Evolutionary conservation across 148 eudicot species (phyloP).

Genomic region (Chenopodium quinoa): DNA sequence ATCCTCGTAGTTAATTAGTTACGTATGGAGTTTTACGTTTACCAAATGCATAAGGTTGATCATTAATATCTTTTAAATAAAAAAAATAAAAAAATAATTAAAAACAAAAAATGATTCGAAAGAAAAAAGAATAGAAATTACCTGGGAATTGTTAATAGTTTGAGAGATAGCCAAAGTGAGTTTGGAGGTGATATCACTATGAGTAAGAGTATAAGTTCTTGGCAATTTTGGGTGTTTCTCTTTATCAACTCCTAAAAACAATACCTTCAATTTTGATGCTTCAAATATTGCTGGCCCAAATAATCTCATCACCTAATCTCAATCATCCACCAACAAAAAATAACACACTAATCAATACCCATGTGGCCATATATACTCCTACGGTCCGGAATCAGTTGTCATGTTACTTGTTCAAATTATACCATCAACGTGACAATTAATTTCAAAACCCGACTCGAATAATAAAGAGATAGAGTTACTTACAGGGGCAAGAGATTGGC

Average conservation of each 20-base stretch:
- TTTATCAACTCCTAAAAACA: constrained; percentile 71
- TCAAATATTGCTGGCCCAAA: constrained; percentile 96
- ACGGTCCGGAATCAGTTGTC: not conserved
- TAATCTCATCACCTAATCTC: constrained; percentile 71
- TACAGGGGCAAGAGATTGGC: constrained; percentile 48
- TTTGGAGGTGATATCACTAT: constrained; percentile 82
- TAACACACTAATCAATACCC: not conserved
- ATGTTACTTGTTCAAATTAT: not conserved
- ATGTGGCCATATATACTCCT: not conserved
- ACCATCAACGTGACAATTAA: not conserved
- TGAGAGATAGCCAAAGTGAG: constrained; percentile 91
- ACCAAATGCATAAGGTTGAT: too few relatives aligned
- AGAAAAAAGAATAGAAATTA: constrained; percentile 6
- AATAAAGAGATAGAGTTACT: not conserved
- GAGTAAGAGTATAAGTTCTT: constrained; percentile 89
- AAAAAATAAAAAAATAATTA: too few relatives aligned
- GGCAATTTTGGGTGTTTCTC: constrained; percentile 84
- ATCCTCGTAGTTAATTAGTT: too few relatives aligned
- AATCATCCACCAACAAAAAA: not conserved
- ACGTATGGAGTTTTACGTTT: too few relatives aligned
- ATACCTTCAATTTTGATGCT: constrained; percentile 84
- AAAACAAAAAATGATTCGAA: not conserved
- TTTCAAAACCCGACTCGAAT: too few relatives aligned
- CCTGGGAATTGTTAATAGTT: constrained; percentile 91
- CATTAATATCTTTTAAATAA: too few relatives aligned